These are phyloP conservation scores for Noccaea bulbosa DNA, from an alignment of 345 rosid species.

Conservation along the genomic window DNA sequence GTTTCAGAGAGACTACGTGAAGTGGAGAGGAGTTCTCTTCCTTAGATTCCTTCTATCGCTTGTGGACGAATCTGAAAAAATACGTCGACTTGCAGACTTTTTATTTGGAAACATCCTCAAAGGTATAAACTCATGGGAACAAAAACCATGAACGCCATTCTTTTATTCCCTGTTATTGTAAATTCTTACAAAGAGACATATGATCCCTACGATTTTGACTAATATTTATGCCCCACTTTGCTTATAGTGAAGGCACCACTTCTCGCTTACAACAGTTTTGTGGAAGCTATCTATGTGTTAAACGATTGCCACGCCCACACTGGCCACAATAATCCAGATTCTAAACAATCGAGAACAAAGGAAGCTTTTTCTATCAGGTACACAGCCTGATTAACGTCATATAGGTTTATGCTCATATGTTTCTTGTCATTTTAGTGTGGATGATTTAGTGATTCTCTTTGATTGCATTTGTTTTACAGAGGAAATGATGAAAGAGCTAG, in stretches of 20 bases:
- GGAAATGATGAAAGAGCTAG: conserved; percentile 75
- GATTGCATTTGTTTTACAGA: conserved; percentile 50
- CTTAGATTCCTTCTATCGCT: conserved; percentile 83
- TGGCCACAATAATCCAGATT: conserved; percentile 50
- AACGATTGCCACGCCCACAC: conserved; percentile 74
- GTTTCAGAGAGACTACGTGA: conserved; percentile 91
- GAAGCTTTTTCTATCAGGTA: conserved; percentile 75
- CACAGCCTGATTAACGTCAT: conserved; percentile 21
- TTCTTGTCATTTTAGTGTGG: conserved; percentile 21
- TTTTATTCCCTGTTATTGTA: conserved; percentile 1
- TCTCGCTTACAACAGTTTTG: conserved; percentile 94
- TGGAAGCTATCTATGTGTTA: conserved; percentile 88
- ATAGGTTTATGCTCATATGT: conserved; percentile 21
- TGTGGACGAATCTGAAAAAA: conserved; percentile 93
- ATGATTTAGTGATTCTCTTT: conserved; percentile 23
- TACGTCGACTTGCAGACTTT: conserved; percentile 83
- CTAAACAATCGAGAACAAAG: conserved; percentile 61
- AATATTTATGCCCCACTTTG: conserved; percentile 14
- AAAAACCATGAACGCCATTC: not conserved
- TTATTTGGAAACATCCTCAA: conserved; percentile 87
- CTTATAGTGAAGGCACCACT: conserved; percentile 88
- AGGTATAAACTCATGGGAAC: conserved; percentile 53
- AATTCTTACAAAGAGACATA: conserved; percentile 1
- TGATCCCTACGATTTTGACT: conserved; percentile 30
- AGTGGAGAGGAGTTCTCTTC: conserved; percentile 94